A percentile compares a stretch with the other conserved stretches of the same genome.
Conservation (phyloP, 768 basidiomycete species). For the Suillus tomentosus region DNA sequence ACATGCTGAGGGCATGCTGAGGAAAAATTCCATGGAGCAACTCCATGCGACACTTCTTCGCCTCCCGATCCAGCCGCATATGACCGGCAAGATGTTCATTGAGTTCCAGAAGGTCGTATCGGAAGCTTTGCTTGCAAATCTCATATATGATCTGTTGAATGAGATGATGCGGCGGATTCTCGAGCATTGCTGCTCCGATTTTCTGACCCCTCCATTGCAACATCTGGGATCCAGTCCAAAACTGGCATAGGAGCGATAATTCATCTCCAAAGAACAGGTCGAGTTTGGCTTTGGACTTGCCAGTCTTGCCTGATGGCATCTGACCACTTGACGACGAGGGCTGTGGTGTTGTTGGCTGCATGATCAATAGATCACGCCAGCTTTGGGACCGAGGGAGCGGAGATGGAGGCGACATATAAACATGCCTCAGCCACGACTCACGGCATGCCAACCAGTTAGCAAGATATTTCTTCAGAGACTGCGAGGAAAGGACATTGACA, state of each 20-base stretch:
- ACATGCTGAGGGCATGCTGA: too few relatives aligned
- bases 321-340: neutral
- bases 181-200: neutral
- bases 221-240: slow-evolving; percentile 1
- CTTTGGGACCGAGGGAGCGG: neutral
- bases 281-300: slow-evolving; percentile 1
- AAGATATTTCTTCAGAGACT: neutral
- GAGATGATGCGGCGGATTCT: neutral
- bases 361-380: neutral
- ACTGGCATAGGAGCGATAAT: neutral
- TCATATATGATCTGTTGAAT: neutral
- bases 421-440: neutral
- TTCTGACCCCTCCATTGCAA: slow-evolving; percentile 1
- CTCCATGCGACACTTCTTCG: neutral
- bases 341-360: neutral
- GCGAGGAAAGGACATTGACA: neutral
- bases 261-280: neutral
- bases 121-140: neutral
- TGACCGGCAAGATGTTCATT: neutral
- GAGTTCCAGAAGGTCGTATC: neutral
- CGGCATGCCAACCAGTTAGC: neutral
- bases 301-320: slow-evolving; percentile 1
- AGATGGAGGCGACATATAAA: neutral
- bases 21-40: neutral
- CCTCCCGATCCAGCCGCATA: neutral